Evolutionary conservation across 1,139 yeast genomes (phyloP).

Genomic region (Scheffersomyces lignicola): DNA sequence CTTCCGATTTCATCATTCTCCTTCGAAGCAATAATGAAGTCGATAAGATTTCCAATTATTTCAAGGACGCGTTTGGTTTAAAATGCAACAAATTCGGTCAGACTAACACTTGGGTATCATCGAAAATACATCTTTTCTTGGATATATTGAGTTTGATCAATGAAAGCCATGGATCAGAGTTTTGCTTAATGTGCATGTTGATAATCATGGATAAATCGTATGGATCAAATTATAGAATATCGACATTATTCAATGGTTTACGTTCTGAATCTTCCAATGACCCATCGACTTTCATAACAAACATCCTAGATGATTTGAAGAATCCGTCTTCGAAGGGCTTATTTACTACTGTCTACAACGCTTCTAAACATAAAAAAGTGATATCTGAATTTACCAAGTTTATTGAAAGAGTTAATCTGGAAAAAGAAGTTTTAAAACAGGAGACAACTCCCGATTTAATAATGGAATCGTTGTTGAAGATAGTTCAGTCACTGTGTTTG

Average conservation of each 20-base stretch:
- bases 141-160: conserved; percentile 48
- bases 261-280: too few species aligned
- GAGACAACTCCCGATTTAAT: conserved; percentile 16
- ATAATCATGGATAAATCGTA: conserved; percentile 26
- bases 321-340: too few species aligned
- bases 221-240: conserved; percentile 24
- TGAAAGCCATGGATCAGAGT: conserved; percentile 31
- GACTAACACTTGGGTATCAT: conserved; percentile 54
- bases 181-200: conserved; percentile 31
- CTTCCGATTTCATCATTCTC: conserved; percentile 56
- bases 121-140: conserved; percentile 49
- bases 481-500: conserved; percentile 22
- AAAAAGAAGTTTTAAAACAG: neutral
- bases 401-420: conserved; percentile 1
- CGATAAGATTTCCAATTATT: conserved; percentile 37
- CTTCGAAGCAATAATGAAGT: conserved; percentile 57
- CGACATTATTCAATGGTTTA: conserved; percentile 29
- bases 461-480: conserved; percentile 19
- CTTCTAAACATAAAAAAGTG: too few species aligned
- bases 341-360: too few species aligned
- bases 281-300: too few species aligned
- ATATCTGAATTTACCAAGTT: conserved; percentile 3
- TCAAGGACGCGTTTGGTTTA: conserved; percentile 40
- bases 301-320: too few species aligned
- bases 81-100: conserved; percentile 45